Evolutionary conservation across 345 rosid genomes (phyloP), one percentile per base, ranked within the genome.

Genomic region (Arabidopsis suecica): DNA sequence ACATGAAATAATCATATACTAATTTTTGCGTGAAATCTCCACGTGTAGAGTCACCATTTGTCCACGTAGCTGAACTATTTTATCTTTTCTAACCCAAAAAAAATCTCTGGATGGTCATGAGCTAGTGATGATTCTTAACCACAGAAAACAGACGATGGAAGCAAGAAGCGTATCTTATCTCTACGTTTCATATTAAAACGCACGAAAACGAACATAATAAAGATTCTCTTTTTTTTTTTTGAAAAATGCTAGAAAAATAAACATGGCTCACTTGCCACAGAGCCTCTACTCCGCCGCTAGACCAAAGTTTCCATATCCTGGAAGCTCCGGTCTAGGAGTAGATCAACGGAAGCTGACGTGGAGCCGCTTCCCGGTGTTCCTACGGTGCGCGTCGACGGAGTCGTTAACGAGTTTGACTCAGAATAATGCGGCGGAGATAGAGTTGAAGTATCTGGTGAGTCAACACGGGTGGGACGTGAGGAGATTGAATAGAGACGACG

Each of bases 391-490:
- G 7, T 79, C 79, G 3, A 74, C 75, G 36, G 79, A 75, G 50
- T 66, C 75, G 2, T 23, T 71, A 47, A 66, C 61, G 66, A 50
- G 47, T 74, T 68, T 65, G 78, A 74, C 55, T 49, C 45, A 58
- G 22, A 42, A 64, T 66, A 73, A 44, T 33, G 49, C 42, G 58
- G 49, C 64, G 48, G 72, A 40, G 64, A 10, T 3, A 44, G 59
- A 60, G 78, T 71, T 14, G 38, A 81, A 64, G 64, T 75, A 80
- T 51, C 38, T 91, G 85, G 87, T 73, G 42, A 80, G 75, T 68
- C 87, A 86, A 14, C 71, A 81, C 53, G 97, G 93, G 5, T 94
- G 98, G 97, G 78, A 71, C 5, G 96, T 86, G 18, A 80, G 96
- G 80, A 83, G 88, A 44, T 45, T 94, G 84, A 81, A 53, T 20